A percentile compares a stretch with the other conserved stretches of the same genome.
Conservation (phyloP, 305 asterid genomes). For the Plantago coronopus region DNA sequence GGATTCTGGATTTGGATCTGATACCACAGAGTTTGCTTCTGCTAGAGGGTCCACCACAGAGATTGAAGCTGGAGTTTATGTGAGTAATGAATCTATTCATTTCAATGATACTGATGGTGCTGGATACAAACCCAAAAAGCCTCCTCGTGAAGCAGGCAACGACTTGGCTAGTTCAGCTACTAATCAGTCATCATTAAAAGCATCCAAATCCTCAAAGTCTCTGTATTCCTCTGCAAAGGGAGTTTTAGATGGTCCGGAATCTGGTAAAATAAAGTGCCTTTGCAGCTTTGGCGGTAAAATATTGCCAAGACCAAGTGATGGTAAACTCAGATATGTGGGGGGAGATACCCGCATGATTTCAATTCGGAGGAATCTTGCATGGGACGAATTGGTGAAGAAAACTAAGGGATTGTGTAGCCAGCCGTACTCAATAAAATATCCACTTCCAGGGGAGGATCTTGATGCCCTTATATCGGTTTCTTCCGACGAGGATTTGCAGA, state of each 20-base stretch:
- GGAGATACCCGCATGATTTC: constrained; percentile 49
- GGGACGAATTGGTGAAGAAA: constrained; percentile 36
- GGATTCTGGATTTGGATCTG: constrained; percentile 64
- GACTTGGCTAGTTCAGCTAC: constrained; percentile 31
- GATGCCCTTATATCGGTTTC: constrained; percentile 64
- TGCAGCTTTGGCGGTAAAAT: constrained; percentile 50
- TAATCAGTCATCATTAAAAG: constrained; percentile 28
- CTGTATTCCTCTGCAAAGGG: constrained; percentile 32
- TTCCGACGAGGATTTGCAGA: constrained; percentile 50
- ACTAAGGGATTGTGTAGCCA: constrained; percentile 33
- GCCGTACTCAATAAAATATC: constrained; percentile 46
- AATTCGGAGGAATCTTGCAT: constrained; percentile 31
- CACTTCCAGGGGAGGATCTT: constrained; percentile 58
- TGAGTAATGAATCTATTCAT: constrained; percentile 27
- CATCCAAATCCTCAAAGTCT: constrained; percentile 45
- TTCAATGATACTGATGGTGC: constrained; percentile 28
- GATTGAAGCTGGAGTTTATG: constrained; percentile 32
- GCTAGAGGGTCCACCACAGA: constrained; percentile 46
- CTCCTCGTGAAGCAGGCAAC: constrained; percentile 25
- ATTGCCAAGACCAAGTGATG: constrained; percentile 52
- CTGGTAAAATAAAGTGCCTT: constrained; percentile 48
- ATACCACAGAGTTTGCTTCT: constrained; percentile 44
- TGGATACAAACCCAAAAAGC: constrained; percentile 32
- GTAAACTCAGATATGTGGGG: constrained; percentile 46
- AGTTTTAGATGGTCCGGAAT: constrained; percentile 43